Conservation (phyloP, 2,329 filamentous ascomycete species). For the Lecanicillium sp. region DNA sequence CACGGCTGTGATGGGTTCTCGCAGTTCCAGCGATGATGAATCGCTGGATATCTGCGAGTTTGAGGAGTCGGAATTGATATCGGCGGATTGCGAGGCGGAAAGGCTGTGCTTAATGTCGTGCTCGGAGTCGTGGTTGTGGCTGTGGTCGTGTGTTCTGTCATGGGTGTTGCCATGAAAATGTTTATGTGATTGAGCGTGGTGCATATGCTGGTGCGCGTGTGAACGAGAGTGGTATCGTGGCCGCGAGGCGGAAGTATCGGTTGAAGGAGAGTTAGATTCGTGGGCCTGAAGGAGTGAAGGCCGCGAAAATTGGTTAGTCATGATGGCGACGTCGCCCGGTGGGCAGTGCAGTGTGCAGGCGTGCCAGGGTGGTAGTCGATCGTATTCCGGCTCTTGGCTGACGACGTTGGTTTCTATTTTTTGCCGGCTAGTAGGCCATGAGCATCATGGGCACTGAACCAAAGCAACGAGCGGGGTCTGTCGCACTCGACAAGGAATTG, state of each 20-base stretch:
- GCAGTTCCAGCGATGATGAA: constrained; percentile 8
- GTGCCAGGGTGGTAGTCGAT: constrained; percentile 6
- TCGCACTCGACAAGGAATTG: no score
- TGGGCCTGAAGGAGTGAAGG: constrained; percentile 30
- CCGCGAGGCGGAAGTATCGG: constrained; percentile 13
- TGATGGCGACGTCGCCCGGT: constrained; percentile 16
- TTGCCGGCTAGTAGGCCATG: constrained; percentile 9
- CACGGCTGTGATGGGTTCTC: constrained; percentile 13
- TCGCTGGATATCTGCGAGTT: constrained; percentile 12
- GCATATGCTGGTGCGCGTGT: constrained; percentile 12
- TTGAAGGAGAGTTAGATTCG: constrained; percentile 11
- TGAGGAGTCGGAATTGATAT: constrained; percentile 18
- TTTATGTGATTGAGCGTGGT: constrained; percentile 11
- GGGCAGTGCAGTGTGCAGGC: constrained; percentile 15
- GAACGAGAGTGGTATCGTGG: constrained; percentile 20
- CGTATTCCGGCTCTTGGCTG: constrained; percentile 13
- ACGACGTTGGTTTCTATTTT: constrained; percentile 13
- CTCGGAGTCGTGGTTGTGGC: constrained; percentile 17
- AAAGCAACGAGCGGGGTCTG: constrained; percentile 4
- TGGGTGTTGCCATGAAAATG: constrained; percentile 13
- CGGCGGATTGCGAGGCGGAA: no score
- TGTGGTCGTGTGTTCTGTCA: constrained; percentile 9
- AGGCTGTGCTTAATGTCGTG: constrained; percentile 14
- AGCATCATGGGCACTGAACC: constrained; percentile 10
- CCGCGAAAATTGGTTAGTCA: constrained; percentile 26